Base-by-base conservation (phyloP, 2,329 filamentous ascomycete species). In the Geosmithia putterillii region DNA sequence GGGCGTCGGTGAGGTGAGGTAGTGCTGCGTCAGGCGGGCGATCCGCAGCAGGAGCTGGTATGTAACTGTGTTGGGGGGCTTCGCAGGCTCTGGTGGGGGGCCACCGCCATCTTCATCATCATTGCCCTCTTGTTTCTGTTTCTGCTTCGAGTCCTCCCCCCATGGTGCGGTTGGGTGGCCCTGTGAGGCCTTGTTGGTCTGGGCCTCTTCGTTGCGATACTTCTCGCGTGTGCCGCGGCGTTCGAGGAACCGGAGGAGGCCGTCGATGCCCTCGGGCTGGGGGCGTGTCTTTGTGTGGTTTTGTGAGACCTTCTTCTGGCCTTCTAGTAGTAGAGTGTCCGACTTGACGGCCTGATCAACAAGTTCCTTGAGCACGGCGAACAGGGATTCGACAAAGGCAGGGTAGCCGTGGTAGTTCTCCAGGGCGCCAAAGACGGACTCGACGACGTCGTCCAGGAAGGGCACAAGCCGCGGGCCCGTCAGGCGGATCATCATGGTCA, bases 321-420 rank as follows among this genome's bases (percentile, higher is more conserved):
- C 65, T 37, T 68, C 66, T 1, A 74, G 51, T 7, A 76, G 60
- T 2, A 75, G 60, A 45, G 62, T 60, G 38, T 69, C 63, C 2
- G 73, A 73, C 48, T 77, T 82, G 10, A 81, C 76, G 3, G 86
- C 86, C 62, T 95, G 86, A 43, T 86, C 79, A 10, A 92, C 86
- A 45, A 96, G 78, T 46, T 87, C 85, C 43, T 79, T 81, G 5
- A 98, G 65, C 0, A 94, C 87, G 2, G 76, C 69, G 57, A 96
- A 98, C 6, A 98, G 67, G 39, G 81, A 75, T 56, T 95, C 87
- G 1, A 94, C 89, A 45, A 98, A 79, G 17, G 74, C 65, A 1
- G 87, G 81, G 57, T 98, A 96, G 2, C 92, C 92, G 54, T 98
- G 92, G 53, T 92, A 98, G 54, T 87, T 86, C 51, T 95, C 88